phyloP scores from a whole-genome alignment of 2,329 filamentous ascomycete genomes.

The Trichoderma harzianum region DNA sequence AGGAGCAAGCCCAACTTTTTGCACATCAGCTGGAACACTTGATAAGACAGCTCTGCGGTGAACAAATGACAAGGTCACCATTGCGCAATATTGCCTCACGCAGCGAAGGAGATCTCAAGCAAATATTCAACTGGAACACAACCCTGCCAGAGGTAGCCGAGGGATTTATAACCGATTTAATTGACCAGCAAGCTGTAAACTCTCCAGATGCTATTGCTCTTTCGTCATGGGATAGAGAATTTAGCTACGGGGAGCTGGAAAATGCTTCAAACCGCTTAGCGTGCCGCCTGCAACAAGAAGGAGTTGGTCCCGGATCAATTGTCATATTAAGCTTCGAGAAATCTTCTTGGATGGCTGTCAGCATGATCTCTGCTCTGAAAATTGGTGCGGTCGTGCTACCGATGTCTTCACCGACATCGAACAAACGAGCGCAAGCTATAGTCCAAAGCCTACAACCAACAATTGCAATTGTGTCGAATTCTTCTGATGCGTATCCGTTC shows the following conservation, averaged over 20 bases:
- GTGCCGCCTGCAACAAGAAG: constrained; percentile 3
- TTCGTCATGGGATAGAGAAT: constrained; percentile 30
- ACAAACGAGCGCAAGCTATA: constrained; percentile 20
- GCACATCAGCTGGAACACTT: constrained; percentile 18
- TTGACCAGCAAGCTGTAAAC: constrained; percentile 15
- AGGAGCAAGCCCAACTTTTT: constrained; percentile 7
- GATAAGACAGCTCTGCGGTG: constrained; percentile 9
- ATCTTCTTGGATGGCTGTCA: constrained; percentile 25
- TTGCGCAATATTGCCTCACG: constrained; percentile 6
- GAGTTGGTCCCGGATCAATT: constrained; percentile 21
- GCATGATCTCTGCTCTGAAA: constrained; percentile 26
- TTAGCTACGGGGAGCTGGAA: constrained; percentile 39
- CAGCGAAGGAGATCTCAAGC: constrained; percentile 19
- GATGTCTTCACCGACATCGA: constrained; percentile 25
- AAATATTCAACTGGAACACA: constrained; percentile 23
- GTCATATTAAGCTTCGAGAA: constrained; percentile 28
- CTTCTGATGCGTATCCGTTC: constrained; percentile 12
- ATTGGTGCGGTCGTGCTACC: constrained; percentile 25
- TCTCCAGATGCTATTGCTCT: constrained; percentile 23
- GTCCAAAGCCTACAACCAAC: constrained; percentile 18
- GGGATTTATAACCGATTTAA: constrained; percentile 20
- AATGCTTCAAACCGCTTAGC: constrained; percentile 18
- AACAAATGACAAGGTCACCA: neutral
- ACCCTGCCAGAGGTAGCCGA: constrained; percentile 20
- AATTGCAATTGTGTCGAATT: constrained; percentile 20